Percentiles rank a stretch among this genome's conserved stretches.
Evolutionary conservation across 192 early-diverging fungal genomes (phyloP).

Genomic region (Coemansia sp.): DNA sequence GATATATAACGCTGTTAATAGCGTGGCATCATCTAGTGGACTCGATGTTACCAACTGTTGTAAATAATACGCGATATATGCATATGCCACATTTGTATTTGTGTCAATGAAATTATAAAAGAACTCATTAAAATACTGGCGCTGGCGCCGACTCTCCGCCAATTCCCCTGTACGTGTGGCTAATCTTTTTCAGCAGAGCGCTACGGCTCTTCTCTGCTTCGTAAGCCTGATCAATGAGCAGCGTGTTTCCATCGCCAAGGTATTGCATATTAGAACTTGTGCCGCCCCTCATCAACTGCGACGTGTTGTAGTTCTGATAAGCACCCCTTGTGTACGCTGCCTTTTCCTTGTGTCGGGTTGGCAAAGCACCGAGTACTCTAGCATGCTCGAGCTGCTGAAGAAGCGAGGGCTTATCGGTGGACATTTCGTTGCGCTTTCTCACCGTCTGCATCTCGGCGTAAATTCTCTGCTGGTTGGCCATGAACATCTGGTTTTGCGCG

Average conservation of each 20-base stretch:
- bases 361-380: conserved; percentile 29
- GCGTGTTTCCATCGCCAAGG: conserved; percentile 42
- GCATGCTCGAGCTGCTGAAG: conserved; percentile 48
- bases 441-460: conserved; percentile 20
- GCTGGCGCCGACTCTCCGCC: conserved; percentile 39
- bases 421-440: conserved; percentile 38
- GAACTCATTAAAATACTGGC: conserved; percentile 23
- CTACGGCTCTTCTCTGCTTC: conserved; percentile 39
- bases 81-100: too few species aligned
- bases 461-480: conserved; percentile 5
- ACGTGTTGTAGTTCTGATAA: conserved; percentile 35
- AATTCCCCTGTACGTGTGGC: conserved; percentile 37
- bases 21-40: too few species aligned
- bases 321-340: conserved; percentile 34
- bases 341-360: conserved; percentile 28
- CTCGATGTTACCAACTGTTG: too few species aligned
- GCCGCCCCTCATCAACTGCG: conserved; percentile 19
- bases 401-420: conserved; percentile 33
- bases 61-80: too few species aligned
- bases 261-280: conserved; percentile 27
- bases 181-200: conserved; percentile 43
- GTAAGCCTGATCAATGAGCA: conserved; percentile 48
- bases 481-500: not conserved
- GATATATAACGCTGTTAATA: too few species aligned
- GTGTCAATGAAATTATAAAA: not conserved